Evolutionary conservation across 805 yeast genomes (phyloP), one percentile per base, ranked within the genome.

Genomic region (Suhomyces prunicola): DNA sequence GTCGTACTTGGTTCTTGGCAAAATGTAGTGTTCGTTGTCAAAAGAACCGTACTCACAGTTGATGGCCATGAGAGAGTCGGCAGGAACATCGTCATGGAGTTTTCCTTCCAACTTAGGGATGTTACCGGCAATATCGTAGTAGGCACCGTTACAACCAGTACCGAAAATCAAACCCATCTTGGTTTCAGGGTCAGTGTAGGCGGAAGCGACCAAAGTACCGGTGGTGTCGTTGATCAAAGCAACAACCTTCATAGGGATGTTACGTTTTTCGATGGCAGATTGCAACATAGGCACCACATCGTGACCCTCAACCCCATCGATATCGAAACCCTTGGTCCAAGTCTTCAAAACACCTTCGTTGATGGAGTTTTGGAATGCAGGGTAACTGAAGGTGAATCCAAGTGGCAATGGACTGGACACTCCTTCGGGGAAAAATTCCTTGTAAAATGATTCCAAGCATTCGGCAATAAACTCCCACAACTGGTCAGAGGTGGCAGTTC

Each of bases 1-100:
- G 72, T 93, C 99, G 71, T 84, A 93, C 70, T 86, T 86, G 60
- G 96, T 92, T 76, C 97, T 84, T 67, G 98, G 98, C 62, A 93
- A 80, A 35, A 86, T 82, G 8, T 61, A 54, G 65, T 87, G 96
- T 73, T 90, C 97, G 68, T 90, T 92, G 71, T 93, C 98, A 69
- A 93, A 93, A 6, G 97, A 93, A 66, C 99, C 98, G 76, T 93
- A 93, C 77, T 93, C 99, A 79, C 97, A 91, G 80, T 93, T 93
- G 71, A 93, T 93, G 51, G 97, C 97, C 96, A 93, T 92, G 57
- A 87, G 85, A 44, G 87, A 79, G 48, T 81, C 82, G 6, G 67
- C 71, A 39, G 82, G 67, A 60, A 90, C 81, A 66, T 90, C 97
- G 44, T 71, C 74, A 29, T 84, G 80, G 51, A 87, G 70, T 62